phyloP scores from a whole-genome alignment of 2,329 filamentous ascomycete species.

The Rhinocladiella similis region DNA sequence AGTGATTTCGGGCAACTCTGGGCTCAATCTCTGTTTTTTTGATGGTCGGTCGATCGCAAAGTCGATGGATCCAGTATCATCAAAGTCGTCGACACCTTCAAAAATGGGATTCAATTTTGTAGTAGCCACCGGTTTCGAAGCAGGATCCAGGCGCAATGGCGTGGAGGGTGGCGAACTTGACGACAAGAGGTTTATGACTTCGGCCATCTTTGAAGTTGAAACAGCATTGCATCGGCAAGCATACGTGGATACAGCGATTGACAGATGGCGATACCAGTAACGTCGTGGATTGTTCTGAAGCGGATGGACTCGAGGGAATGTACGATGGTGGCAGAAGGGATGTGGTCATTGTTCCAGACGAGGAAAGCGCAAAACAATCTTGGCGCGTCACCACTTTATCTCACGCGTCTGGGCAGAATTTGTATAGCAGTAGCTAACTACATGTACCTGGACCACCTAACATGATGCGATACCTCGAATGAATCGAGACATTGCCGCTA shows the following conservation, averaged over 20 bases:
- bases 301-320: not conserved
- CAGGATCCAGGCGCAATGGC: not conserved
- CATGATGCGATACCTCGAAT: too few species aligned
- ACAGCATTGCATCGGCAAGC: not conserved
- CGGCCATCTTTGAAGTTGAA: conserved; percentile 3
- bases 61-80: conserved; percentile 18
- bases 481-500: not conserved
- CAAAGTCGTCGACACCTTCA: conserved; percentile 33
- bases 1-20: not conserved
- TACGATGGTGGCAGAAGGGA: not conserved
- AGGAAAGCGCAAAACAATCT: not conserved
- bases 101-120: conserved; percentile 20
- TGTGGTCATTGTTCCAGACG: not conserved
- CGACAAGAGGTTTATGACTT: conserved; percentile 22
- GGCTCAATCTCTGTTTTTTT: conserved; percentile 36
- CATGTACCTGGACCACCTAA: not conserved
- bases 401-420: not conserved
- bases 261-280: not conserved
- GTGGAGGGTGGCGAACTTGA: conserved; percentile 12
- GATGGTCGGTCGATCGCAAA: conserved; percentile 24
- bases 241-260: not conserved
- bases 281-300: not conserved
- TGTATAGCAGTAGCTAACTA: not conserved
- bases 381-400: conserved; percentile 1
- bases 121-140: not conserved